These are phyloP conservation scores for Plectranthus barbatus DNA, from an alignment of 257 asterid species.

Conservation along the genomic window DNA sequence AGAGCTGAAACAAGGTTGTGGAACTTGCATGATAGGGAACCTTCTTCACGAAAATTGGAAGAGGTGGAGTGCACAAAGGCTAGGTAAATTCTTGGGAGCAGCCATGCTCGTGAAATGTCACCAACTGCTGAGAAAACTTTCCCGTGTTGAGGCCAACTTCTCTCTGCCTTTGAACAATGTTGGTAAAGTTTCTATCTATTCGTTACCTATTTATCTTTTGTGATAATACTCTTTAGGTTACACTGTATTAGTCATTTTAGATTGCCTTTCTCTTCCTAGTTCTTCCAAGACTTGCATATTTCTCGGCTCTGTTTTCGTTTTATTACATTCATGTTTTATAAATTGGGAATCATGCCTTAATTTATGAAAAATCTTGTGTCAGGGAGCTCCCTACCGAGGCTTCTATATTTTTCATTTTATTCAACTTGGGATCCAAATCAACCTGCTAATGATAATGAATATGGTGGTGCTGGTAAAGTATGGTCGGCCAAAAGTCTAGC, in stretches of 20 bases:
- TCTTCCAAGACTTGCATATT: background rate
- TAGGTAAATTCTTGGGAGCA: constrained; percentile 7
- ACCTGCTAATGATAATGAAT: constrained; percentile 2
- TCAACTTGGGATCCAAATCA: constrained; percentile 16
- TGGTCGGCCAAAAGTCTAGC: constrained; percentile 31
- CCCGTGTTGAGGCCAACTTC: constrained; percentile 8
- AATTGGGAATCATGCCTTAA: background rate
- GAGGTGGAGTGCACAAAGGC: background rate
- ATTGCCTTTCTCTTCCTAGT: too few relatives aligned
- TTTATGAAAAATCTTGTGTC: constrained; percentile 4
- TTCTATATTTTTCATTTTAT: constrained; percentile 18
- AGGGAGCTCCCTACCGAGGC: constrained; percentile 19
- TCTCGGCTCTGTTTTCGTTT: background rate
- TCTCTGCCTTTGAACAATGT: background rate
- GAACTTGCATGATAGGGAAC: background rate
- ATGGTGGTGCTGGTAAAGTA: constrained; percentile 16
- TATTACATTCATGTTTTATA: background rate
- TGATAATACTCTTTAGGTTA: background rate
- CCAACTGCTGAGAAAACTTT: constrained; percentile 13
- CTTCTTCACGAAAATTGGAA: constrained; percentile 5
- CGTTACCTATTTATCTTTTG: background rate
- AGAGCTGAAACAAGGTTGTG: background rate
- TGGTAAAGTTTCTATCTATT: constrained; percentile 17
- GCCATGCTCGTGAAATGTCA: constrained; percentile 25
- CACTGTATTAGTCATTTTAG: background rate